Evolutionary conservation across 2,329 filamentous ascomycete species (phyloP).

Genomic region (Fusarium dlaminii): DNA sequence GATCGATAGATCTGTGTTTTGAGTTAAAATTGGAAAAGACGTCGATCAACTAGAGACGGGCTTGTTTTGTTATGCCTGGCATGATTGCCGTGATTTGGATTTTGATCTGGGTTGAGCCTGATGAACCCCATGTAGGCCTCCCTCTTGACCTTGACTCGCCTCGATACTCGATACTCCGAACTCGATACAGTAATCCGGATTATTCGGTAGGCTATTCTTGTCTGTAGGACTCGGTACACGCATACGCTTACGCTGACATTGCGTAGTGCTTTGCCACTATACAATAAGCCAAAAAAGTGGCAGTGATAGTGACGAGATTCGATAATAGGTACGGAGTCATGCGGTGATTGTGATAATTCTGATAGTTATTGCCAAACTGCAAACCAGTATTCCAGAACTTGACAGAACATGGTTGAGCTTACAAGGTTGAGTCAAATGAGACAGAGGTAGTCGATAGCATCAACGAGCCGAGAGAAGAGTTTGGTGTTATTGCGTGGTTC

Average conservation of each 20-base stretch:
- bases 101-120: conserved; percentile 4
- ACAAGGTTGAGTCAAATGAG: not conserved
- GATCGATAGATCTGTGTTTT: conserved; percentile 12
- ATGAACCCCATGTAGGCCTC: not conserved
- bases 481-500: conserved; percentile 2
- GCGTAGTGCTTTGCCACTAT: conserved; percentile 1
- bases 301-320: not conserved
- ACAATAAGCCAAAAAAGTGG: not conserved
- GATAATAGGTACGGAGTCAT: not conserved
- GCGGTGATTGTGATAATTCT: not conserved
- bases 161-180: not conserved
- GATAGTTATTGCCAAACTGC: conserved; percentile 7
- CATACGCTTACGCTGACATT: not conserved
- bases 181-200: not conserved
- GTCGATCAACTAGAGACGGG: conserved; percentile 14
- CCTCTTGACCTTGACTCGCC: not conserved
- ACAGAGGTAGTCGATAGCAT: conserved; percentile 7
- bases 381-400: conserved; percentile 5
- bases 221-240: not conserved
- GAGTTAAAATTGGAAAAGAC: conserved; percentile 16
- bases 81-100: not conserved
- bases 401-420: conserved; percentile 3
- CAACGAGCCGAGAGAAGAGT: conserved; percentile 3
- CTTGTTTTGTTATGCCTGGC: conserved; percentile 10
- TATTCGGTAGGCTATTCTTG: not conserved